phyloP scores from a whole-genome alignment of 805 yeast species.

The Teunomyces funiuensis region DNA sequence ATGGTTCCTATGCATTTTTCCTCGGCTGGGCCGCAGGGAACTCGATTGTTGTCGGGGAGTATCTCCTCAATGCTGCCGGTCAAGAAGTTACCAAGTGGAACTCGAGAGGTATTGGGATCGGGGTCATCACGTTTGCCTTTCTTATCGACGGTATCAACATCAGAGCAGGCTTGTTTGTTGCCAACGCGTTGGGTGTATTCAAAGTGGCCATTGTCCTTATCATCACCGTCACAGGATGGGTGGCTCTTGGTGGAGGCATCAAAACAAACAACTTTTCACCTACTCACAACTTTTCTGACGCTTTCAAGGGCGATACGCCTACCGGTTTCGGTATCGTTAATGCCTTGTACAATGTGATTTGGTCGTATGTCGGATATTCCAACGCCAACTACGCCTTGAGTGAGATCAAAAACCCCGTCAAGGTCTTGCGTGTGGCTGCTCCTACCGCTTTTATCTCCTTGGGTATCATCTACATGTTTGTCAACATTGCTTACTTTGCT shows the following conservation, averaged over 20 bases:
- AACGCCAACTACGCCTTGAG: slow-evolving; percentile 82
- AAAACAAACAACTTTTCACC: slow-evolving; percentile 47
- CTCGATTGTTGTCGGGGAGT: slow-evolving; percentile 77
- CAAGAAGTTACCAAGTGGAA: slow-evolving; percentile 70
- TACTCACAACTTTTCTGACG: slow-evolving; percentile 58
- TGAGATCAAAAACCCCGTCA: slow-evolving; percentile 72
- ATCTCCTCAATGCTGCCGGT: slow-evolving; percentile 72
- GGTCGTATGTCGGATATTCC: slow-evolving; percentile 83
- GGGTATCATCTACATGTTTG: slow-evolving; percentile 68
- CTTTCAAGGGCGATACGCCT: slow-evolving; percentile 56
- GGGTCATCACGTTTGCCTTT: slow-evolving; percentile 69
- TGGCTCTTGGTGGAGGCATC: slow-evolving; percentile 71
- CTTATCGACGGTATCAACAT: slow-evolving; percentile 60
- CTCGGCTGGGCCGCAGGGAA: slow-evolving; percentile 88
- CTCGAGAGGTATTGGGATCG: slow-evolving; percentile 74
- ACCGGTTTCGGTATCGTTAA: slow-evolving; percentile 70
- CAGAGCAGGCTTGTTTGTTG: slow-evolving; percentile 65
- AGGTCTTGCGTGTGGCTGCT: slow-evolving; percentile 69
- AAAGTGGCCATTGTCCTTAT: slow-evolving; percentile 70
- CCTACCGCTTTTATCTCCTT: slow-evolving; percentile 66
- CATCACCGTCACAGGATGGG: slow-evolving; percentile 80
- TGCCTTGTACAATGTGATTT: slow-evolving; percentile 77
- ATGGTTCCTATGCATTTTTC: slow-evolving; percentile 68
- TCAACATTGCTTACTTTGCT: slow-evolving; percentile 77
- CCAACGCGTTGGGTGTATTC: slow-evolving; percentile 64